Evolutionary conservation across 495 filamentous ascomycete genomes (phyloP).

Genomic region (Achaetomiella virescens): DNA sequence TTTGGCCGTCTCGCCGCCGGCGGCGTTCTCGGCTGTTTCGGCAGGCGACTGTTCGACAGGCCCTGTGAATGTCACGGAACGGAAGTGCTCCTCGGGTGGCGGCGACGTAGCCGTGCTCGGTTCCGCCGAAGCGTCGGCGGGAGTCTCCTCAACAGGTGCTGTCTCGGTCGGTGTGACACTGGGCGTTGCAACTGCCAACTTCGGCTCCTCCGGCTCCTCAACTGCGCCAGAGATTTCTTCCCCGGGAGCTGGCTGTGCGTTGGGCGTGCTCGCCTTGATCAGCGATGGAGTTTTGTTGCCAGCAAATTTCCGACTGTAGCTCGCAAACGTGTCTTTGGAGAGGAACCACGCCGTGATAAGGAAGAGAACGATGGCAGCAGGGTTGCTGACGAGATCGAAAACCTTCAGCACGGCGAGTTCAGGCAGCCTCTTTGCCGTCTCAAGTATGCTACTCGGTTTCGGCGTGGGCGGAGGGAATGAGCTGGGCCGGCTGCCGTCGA

Average conservation of each 20-base stretch:
- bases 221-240: background rate
- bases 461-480: slow-evolving; percentile 7
- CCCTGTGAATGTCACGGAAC: slow-evolving; percentile 11
- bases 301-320: slow-evolving; percentile 6
- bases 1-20: slow-evolving; percentile 33
- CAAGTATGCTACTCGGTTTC: slow-evolving; percentile 28
- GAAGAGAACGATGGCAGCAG: slow-evolving; percentile 36
- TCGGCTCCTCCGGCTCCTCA: background rate
- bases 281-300: background rate
- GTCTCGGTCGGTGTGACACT: background rate
- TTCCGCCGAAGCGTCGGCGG: background rate
- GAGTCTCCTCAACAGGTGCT: background rate
- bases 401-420: slow-evolving; percentile 31
- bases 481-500: background rate
- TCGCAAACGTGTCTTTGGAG: slow-evolving; percentile 29
- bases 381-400: slow-evolving; percentile 43
- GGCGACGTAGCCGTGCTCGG: background rate
- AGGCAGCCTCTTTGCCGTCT: slow-evolving; percentile 33
- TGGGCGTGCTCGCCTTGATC: slow-evolving; percentile 8
- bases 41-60: slow-evolving; percentile 28
- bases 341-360: slow-evolving; percentile 28
- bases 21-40: slow-evolving; percentile 34
- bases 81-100: background rate
- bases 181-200: background rate
- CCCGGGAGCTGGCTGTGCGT: background rate